A percentile compares a stretch with the other conserved stretches of the same genome.
phyloP scores from a whole-genome alignment of 768 basidiomycete genomes.

The Clavulina sp. region DNA sequence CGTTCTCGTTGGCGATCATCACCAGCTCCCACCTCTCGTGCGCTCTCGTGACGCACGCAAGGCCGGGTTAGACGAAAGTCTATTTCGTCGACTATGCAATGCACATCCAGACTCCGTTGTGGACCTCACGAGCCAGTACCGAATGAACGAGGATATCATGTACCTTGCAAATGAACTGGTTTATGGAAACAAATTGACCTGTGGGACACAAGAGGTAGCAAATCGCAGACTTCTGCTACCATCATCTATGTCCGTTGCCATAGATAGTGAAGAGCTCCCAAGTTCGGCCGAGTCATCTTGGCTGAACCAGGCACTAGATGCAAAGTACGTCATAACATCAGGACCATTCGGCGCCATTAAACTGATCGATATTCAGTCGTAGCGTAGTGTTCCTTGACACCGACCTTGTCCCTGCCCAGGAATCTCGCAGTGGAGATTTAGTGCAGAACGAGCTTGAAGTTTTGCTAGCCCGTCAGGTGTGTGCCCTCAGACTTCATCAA shows the following conservation, averaged over 20 bases:
- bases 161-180: constrained; percentile 71
- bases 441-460: constrained; percentile 84
- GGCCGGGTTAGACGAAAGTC: constrained; percentile 74
- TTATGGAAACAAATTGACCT: constrained; percentile 57
- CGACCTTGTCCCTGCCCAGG: constrained; percentile 56
- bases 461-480: constrained; percentile 22
- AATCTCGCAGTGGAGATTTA: constrained; percentile 71
- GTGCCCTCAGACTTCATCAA: background rate
- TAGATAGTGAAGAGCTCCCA: constrained; percentile 25
- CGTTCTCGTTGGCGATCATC: constrained; percentile 92
- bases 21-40: constrained; percentile 89
- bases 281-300: constrained; percentile 37
- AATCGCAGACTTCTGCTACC: constrained; percentile 38
- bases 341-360: background rate
- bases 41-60: constrained; percentile 60
- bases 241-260: constrained; percentile 25
- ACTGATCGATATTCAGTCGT: constrained; percentile 29
- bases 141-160: constrained; percentile 98
- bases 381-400: constrained; percentile 93
- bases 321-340: constrained; percentile 30
- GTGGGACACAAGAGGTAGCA: constrained; percentile 61
- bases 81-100: constrained; percentile 78
- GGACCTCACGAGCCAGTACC: constrained; percentile 76
- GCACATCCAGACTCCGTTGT: constrained; percentile 74
- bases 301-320: constrained; percentile 45